Conservation (phyloP, 1,139 yeast genomes). For the Zygosaccharomyces pseudobailii region DNA sequence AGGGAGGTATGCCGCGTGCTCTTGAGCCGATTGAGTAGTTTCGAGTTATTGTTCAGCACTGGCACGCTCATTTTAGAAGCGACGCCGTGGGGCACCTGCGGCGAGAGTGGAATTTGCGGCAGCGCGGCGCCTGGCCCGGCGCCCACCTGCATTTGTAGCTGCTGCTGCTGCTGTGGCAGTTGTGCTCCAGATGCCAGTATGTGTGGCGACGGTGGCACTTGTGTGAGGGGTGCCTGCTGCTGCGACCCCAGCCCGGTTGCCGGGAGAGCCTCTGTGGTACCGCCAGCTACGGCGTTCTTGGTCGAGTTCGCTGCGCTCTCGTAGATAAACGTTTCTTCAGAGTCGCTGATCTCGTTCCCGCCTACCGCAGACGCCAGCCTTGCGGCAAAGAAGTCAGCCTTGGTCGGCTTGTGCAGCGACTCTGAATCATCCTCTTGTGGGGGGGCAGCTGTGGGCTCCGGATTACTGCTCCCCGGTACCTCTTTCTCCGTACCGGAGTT, state of each 20-base stretch:
- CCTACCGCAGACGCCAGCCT: constrained; percentile 91
- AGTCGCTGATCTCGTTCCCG: constrained; percentile 78
- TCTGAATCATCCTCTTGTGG: constrained; percentile 8
- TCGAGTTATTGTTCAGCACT: constrained; percentile 28
- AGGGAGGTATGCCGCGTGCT: constrained; percentile 33
- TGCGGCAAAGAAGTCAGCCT: constrained; percentile 93
- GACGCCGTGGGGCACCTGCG: constrained; percentile 22
- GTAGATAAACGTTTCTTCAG: constrained; percentile 91
- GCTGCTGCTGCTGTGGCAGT: constrained; percentile 4
- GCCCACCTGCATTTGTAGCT: not conserved
- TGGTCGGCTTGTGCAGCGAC: constrained; percentile 37
- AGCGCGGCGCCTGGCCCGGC: not conserved
- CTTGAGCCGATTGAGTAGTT: constrained; percentile 29
- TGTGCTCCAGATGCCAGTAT: constrained; percentile 4
- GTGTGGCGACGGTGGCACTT: constrained; percentile 2
- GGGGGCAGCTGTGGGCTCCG: not conserved
- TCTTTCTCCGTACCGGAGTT: not conserved
- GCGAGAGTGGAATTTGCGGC: constrained; percentile 7
- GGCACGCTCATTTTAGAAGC: constrained; percentile 33
- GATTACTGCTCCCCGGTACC: not conserved
- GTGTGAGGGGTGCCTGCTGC: constrained; percentile 10
- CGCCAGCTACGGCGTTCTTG: constrained; percentile 30
- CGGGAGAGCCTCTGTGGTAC: constrained; percentile 1
- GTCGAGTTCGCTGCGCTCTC: constrained; percentile 48
- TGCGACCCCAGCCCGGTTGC: not conserved